Evolutionary conservation across 2,329 filamentous ascomycete genomes (phyloP).

Genomic region (Aspergillus flavus): DNA sequence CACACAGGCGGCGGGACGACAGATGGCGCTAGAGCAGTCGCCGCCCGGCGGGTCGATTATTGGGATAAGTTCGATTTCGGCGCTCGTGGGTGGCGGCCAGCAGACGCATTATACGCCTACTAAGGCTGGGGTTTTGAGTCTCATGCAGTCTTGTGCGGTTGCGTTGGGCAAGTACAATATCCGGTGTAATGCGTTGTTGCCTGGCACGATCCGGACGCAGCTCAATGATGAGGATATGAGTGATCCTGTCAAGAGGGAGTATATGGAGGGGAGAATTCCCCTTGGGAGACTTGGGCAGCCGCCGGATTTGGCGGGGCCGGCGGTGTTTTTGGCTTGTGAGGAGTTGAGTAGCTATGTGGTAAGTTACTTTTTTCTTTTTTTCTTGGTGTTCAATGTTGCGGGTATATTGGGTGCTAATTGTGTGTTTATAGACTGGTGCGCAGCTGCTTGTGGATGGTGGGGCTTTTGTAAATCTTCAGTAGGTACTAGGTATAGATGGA

Average conservation of each 20-base stretch:
- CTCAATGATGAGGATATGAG: conserved; percentile 80
- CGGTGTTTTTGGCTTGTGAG: conserved; percentile 80
- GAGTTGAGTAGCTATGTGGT: conserved; percentile 76
- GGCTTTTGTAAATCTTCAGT: conserved; percentile 82
- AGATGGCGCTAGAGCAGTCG: conserved; percentile 74
- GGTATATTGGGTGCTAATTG: background rate
- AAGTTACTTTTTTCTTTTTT: conserved; percentile 28
- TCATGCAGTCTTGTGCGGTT: conserved; percentile 83
- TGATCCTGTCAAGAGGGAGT: conserved; percentile 70
- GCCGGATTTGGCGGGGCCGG: conserved; percentile 77
- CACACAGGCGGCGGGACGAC: conserved; percentile 79
- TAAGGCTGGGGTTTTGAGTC: conserved; percentile 76
- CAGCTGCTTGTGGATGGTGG: conserved; percentile 87
- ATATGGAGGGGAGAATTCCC: conserved; percentile 82
- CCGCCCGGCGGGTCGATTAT: conserved; percentile 76
- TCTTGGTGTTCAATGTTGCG: background rate
- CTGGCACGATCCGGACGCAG: conserved; percentile 81
- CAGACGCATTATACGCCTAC: conserved; percentile 89
- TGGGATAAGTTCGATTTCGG: conserved; percentile 44
- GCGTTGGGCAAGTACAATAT: conserved; percentile 76
- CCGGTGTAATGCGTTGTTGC: conserved; percentile 79
- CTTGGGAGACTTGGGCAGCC: conserved; percentile 73
- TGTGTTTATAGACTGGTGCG: conserved; percentile 62
- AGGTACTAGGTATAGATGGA: background rate
- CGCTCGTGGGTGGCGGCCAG: conserved; percentile 65